Base-by-base conservation (phyloP, 768 basidiomycete species). In the Leccinum boreale region DNA sequence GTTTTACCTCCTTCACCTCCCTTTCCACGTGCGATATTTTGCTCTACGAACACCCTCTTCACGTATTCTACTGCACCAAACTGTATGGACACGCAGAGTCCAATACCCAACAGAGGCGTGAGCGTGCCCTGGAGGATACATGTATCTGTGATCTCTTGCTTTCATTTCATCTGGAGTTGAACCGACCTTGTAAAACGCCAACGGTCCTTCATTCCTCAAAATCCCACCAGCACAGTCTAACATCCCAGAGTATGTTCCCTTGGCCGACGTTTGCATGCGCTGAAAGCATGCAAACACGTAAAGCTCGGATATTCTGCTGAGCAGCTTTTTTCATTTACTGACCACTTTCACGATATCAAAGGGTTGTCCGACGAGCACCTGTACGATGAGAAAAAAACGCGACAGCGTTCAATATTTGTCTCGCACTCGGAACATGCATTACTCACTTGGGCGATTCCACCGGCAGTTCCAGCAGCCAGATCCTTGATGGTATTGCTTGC, bases 281-380 rank as follows among this genome's bases (percentile, higher is more conserved):
- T 94, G 69, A 60, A 33, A 57, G 33, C 55, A 53, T 24, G 54
- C 33, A 58, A 57, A 62, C 55, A 51, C 52, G 52, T 58, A 47
- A 59, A 63, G 58, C 17, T 31, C 23, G 21, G 36, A 46, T 7
- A 24, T 21, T 42, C 48, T 15, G n/a, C 19, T 21, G 44, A 52
- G 26, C 7, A 55, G 35, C 55, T 12, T 42, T 42, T 33, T 35
- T 14, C 33, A 19, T 54, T 51, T 35, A 84, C 90, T 70, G 69
- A 93, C 92, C 76, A 94, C 92, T 87, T 97, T 97, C 76, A 94
- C 91, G 62, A 96, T 94, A 73, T 98, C 94, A 73, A 98, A 98
- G 12, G 94, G 94, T 73, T 96, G 92, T 50, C 92, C 93, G 49
- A 94, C 92, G 48, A 94, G 79, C 58, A 93, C 90, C 89, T 92